Conservation (phyloP, 106 monocot genomes). For the Allium fistulosum region DNA sequence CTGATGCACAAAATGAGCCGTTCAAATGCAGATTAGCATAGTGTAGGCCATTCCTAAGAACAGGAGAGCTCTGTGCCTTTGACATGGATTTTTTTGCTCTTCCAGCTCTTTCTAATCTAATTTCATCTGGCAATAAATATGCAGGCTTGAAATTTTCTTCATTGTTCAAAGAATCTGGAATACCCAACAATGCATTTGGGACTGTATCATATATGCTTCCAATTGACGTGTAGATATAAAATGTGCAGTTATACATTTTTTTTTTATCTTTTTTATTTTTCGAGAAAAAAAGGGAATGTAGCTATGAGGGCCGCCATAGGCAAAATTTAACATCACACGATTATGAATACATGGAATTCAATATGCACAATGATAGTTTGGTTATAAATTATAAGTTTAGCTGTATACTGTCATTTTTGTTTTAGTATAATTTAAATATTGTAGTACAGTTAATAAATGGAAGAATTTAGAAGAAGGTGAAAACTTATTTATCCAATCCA, state of each 20-base stretch:
- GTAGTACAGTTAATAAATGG: no score
- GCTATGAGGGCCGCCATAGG: no score
- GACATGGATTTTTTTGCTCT: slow-evolving; percentile 39
- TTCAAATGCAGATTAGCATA: slow-evolving; percentile 12
- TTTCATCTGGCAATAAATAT: slow-evolving; percentile 76
- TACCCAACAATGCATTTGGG: slow-evolving; percentile 73
- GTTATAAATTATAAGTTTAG: no score
- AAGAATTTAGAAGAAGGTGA: no score
- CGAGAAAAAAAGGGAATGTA: no score
- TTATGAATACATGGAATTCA: no score
- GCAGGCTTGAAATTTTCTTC: slow-evolving; percentile 82
- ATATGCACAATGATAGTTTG: no score
- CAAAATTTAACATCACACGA: no score
- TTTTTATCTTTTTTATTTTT: no score
- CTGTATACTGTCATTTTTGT: no score
- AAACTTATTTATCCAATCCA: no score
- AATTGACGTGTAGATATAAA: slow-evolving; percentile 87
- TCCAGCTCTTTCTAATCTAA: slow-evolving; percentile 94
- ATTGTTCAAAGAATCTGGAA: slow-evolving; percentile 26
- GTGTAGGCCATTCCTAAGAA: slow-evolving; percentile 52
- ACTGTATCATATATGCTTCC: slow-evolving; percentile 99
- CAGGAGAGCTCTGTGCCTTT: slow-evolving; percentile 19
- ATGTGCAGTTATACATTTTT: not conserved
- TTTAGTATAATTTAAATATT: no score
- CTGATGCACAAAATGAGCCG: slow-evolving; percentile 52